Conservation (phyloP, 108 stramenopile genomes). For the Cyclotella choctawhatcheeana region DNA sequence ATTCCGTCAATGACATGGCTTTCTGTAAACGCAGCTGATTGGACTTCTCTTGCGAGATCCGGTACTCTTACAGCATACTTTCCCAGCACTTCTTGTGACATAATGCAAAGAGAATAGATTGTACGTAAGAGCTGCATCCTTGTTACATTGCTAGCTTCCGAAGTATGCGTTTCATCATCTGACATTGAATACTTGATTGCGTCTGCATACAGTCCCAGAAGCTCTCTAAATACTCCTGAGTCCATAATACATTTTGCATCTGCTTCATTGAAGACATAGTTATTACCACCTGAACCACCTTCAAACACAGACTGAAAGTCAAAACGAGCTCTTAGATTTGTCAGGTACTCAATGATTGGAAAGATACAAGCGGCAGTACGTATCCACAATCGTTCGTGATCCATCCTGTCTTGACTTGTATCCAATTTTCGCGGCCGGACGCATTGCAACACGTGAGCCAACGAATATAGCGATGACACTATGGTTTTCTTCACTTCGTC, state of each 20-base stretch:
- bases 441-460: constrained; percentile 38
- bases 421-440: constrained; percentile 15
- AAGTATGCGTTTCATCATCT: constrained; percentile 6
- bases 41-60: constrained; percentile 45
- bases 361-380: constrained; percentile 39
- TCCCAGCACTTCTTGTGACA: constrained; percentile 39
- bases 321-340: constrained; percentile 43
- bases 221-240: constrained; percentile 49
- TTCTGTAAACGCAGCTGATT: constrained; percentile 34
- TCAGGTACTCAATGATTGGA: constrained; percentile 48
- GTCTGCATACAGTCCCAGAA: constrained; percentile 32
- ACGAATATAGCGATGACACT: constrained; percentile 28
- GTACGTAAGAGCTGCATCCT: constrained; percentile 45
- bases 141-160: constrained; percentile 25
- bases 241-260: constrained; percentile 46
- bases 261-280: constrained; percentile 25
- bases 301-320: constrained; percentile 50
- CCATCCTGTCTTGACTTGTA: constrained; percentile 1
- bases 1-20: constrained; percentile 46
- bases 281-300: constrained; percentile 32
- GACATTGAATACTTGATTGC: constrained; percentile 1
- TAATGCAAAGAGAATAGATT: constrained; percentile 31
- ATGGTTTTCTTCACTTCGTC: constrained; percentile 46
- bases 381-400: constrained; percentile 30
- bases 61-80: constrained; percentile 42